These are phyloP conservation scores for Geopyxis carbonaria DNA, from an alignment of 495 filamentous ascomycete species.

Conservation along the genomic window DNA sequence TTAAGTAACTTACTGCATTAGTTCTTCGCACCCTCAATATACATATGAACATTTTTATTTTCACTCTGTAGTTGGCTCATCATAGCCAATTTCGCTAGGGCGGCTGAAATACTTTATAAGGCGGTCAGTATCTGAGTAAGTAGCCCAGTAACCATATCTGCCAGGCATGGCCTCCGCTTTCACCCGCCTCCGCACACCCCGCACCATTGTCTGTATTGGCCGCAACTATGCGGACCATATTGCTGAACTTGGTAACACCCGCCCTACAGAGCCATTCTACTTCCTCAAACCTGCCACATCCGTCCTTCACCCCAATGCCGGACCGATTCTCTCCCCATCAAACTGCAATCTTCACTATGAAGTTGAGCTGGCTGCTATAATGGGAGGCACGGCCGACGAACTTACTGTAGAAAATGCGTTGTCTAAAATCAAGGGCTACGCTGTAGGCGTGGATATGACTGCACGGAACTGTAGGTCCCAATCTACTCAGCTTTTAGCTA, in stretches of 20 bases:
- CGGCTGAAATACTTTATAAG: too few species aligned
- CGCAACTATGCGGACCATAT: constrained; percentile 97
- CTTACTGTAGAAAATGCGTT: constrained; percentile 42
- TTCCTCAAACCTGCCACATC: constrained; percentile 87
- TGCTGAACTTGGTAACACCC: constrained; percentile 68
- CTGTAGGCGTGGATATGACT: constrained; percentile 35
- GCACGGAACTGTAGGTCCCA: constrained; percentile 24
- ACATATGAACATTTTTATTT: too few species aligned
- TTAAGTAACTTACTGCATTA: too few species aligned
- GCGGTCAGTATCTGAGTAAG: too few species aligned
- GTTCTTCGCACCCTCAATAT: too few species aligned
- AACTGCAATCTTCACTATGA: constrained; percentile 86
- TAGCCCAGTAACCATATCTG: too few species aligned
- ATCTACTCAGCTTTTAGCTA: background rate
- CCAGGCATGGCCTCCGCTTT: constrained; percentile 5
- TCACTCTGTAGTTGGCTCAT: too few species aligned
- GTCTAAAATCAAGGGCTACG: constrained; percentile 38
- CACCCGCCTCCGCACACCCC: constrained; percentile 20
- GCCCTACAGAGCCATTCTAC: constrained; percentile 90
- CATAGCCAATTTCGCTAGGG: too few species aligned
- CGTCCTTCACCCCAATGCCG: constrained; percentile 57
- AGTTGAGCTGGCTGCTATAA: constrained; percentile 76
- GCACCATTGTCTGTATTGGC: constrained; percentile 92
- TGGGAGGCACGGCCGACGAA: constrained; percentile 62
- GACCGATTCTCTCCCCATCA: constrained; percentile 66